phyloP scores from a whole-genome alignment of 2,329 filamentous ascomycete genomes.

The Leptographium radiaticola region DNA sequence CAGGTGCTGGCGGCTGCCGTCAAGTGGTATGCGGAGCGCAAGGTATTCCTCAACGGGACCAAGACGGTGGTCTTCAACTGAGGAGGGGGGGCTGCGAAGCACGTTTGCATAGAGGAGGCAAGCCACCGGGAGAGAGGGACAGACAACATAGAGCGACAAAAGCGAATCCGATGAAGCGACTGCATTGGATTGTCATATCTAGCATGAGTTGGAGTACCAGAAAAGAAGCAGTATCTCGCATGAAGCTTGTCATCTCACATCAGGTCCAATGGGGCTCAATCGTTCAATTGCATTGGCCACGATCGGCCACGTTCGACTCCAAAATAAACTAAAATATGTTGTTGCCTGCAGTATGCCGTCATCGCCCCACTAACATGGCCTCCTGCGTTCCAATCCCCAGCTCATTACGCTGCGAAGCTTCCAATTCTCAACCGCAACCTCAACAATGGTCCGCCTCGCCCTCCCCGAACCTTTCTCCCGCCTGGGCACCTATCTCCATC shows the following conservation, averaged over 20 bases:
- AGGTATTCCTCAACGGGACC: constrained; percentile 63
- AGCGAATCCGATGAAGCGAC: too few species aligned
- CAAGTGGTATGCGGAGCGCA: constrained; percentile 69
- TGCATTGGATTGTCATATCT: too few species aligned
- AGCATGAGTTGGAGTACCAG: too few species aligned
- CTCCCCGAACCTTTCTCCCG: constrained; percentile 3
- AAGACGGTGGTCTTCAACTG: constrained; percentile 67
- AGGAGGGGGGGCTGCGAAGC: not conserved
- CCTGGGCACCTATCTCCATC: constrained; percentile 4
- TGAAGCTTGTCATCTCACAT: too few species aligned
- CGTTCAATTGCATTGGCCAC: too few species aligned
- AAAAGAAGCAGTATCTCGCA: too few species aligned
- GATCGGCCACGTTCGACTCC: too few species aligned
- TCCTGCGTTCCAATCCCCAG: not conserved
- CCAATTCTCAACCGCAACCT: not conserved
- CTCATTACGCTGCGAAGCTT: not conserved
- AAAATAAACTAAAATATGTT: too few species aligned
- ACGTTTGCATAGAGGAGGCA: too few species aligned
- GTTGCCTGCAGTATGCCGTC: not conserved
- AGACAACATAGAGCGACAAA: too few species aligned
- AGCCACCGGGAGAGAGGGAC: too few species aligned
- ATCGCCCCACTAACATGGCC: not conserved
- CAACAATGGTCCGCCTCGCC: not conserved
- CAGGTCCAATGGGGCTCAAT: too few species aligned
- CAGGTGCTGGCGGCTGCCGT: constrained; percentile 71